phyloP scores from a whole-genome alignment of 306 rosid genomes.

The Myrica gale region DNA sequence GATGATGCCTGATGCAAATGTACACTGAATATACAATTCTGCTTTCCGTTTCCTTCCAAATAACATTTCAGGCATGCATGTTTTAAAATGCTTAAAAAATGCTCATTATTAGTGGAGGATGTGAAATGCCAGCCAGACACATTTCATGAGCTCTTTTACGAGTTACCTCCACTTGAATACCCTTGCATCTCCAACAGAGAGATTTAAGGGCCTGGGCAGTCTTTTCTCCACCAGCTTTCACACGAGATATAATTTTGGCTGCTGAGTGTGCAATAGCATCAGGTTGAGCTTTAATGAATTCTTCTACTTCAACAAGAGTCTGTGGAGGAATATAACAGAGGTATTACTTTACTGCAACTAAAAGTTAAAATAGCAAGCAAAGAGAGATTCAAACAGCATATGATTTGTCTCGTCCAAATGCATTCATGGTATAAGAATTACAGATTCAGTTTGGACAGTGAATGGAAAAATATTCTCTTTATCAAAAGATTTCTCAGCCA shows the following conservation, averaged over 20 bases:
- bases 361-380: conserved; percentile 14
- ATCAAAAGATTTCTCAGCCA: neutral
- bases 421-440: neutral
- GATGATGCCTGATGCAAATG: neutral
- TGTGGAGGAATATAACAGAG: conserved; percentile 36
- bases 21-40: neutral
- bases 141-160: conserved; percentile 1
- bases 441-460: too few relatives aligned
- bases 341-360: conserved; percentile 1
- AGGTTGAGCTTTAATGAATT: conserved; percentile 73
- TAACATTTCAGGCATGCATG: neutral
- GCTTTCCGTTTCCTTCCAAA: conserved; percentile 13
- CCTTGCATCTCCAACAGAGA: conserved; percentile 84
- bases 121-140: neutral
- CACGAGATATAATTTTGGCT: conserved; percentile 74
- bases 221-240: conserved; percentile 86
- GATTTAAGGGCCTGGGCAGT: conserved; percentile 80
- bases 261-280: conserved; percentile 90
- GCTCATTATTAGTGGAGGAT: neutral
- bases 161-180: conserved; percentile 90
- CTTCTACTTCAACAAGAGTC: conserved; percentile 80
- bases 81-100: neutral
- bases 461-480: neutral
- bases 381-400: conserved; percentile 13
- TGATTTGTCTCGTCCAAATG: conserved; percentile 5